A percentile compares a stretch with the other conserved stretches of the same genome.
These are phyloP conservation scores for Talaromyces rugulosus DNA, from an alignment of 2,329 filamentous ascomycete species.

Conservation along the genomic window DNA sequence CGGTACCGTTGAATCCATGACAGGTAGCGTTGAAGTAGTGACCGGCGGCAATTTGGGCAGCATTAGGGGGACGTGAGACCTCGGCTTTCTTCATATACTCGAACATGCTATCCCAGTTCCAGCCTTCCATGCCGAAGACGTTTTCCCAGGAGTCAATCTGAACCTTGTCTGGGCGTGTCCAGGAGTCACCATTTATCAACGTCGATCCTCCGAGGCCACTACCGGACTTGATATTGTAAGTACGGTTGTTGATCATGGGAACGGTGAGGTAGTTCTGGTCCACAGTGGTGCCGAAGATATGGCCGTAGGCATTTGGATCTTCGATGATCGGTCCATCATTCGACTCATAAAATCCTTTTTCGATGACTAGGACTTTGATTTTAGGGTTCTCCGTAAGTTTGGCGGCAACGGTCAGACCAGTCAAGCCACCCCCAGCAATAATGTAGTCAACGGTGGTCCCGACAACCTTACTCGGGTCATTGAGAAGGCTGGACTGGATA, in stretches of 20 bases:
- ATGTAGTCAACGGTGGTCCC: slow-evolving; percentile 25
- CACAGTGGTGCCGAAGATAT: slow-evolving; percentile 22
- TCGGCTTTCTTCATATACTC: slow-evolving; percentile 46
- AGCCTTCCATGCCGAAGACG: slow-evolving; percentile 42
- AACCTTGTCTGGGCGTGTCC: slow-evolving; percentile 25
- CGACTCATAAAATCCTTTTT: slow-evolving; percentile 27
- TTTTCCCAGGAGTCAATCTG: slow-evolving; percentile 23
- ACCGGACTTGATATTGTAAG: slow-evolving; percentile 18
- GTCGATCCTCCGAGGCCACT: slow-evolving; percentile 27
- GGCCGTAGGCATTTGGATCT: slow-evolving; percentile 22
- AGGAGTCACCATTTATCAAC: slow-evolving; percentile 24
- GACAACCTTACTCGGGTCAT: slow-evolving; percentile 16
- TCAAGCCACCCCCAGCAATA: slow-evolving; percentile 32
- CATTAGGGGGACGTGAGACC: slow-evolving; percentile 16
- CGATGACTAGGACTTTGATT: slow-evolving; percentile 24
- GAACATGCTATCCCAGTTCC: slow-evolving; percentile 43
- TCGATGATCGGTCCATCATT: slow-evolving; percentile 22
- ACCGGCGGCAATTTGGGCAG: slow-evolving; percentile 17
- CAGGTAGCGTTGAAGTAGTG: slow-evolving; percentile 20
- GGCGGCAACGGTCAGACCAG: slow-evolving; percentile 30
- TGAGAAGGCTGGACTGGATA: slow-evolving; percentile 11
- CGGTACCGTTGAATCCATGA: slow-evolving; percentile 21
- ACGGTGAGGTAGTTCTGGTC: slow-evolving; percentile 19
- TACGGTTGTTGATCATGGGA: slow-evolving; percentile 19
- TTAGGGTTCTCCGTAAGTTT: slow-evolving; percentile 26